These are phyloP conservation scores for Annona cherimola DNA, from an alignment of 164 flowering plant species.

Conservation along the genomic window DNA sequence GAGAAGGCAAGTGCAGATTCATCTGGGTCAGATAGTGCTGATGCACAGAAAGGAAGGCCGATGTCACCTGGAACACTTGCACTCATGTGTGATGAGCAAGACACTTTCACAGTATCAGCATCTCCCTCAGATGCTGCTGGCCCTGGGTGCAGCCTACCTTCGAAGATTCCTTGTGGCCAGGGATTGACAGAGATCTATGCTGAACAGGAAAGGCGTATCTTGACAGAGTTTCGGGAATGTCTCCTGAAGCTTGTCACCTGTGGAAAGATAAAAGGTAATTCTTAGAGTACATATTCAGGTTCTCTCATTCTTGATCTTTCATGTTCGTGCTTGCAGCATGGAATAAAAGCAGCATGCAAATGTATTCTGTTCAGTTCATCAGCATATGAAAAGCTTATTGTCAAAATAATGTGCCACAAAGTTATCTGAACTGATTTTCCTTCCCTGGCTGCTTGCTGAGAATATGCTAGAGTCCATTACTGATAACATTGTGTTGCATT, in stretches of 20 bases:
- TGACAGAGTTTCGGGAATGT: conserved; percentile 67
- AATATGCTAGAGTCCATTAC: too few species aligned
- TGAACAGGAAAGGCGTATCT: conserved; percentile 74
- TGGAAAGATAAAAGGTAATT: conserved; percentile 77
- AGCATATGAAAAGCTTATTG: too few species aligned
- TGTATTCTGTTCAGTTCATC: too few species aligned
- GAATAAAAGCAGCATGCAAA: too few species aligned
- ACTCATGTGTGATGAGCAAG: conserved; percentile 93
- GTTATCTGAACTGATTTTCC: too few species aligned
- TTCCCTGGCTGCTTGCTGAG: too few species aligned
- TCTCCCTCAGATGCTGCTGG: conserved; percentile 43
- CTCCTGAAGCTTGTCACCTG: conserved; percentile 62
- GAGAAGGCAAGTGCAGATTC: conserved; percentile 44
- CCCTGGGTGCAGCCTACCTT: conserved; percentile 28
- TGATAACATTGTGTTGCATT: too few species aligned
- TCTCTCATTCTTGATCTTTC: neutral
- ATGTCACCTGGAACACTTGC: conserved; percentile 96
- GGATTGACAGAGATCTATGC: conserved; percentile 54
- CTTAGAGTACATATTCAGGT: neutral
- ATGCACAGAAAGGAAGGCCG: conserved; percentile 52
- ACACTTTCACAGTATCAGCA: conserved; percentile 61
- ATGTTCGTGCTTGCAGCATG: too few species aligned
- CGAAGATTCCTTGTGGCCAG: conserved; percentile 41
- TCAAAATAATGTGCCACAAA: too few species aligned
- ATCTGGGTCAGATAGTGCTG: conserved; percentile 52